Percentiles rank a stretch among this genome's conserved stretches.
Conservation (phyloP, 768 basidiomycete species). For the Russula sp. region DNA sequence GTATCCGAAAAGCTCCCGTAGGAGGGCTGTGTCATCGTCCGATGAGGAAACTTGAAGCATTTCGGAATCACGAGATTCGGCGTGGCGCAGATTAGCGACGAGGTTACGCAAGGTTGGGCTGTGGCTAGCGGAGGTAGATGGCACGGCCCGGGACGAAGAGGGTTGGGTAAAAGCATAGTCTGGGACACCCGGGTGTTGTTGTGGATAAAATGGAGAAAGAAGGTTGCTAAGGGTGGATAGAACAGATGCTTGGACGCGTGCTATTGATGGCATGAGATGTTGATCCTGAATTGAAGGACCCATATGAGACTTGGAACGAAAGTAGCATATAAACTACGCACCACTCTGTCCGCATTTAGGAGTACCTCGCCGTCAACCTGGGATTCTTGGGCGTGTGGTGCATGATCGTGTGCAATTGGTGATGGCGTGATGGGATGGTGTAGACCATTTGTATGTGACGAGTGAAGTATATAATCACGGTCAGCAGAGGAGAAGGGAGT, state of each 20-base stretch:
- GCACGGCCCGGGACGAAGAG: constrained; percentile 34
- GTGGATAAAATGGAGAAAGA: constrained; percentile 43
- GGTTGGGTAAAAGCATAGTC: constrained; percentile 49
- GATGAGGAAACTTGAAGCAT: constrained; percentile 48
- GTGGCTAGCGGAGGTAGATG: constrained; percentile 35
- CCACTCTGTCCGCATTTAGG: not conserved
- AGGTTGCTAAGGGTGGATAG: constrained; percentile 70
- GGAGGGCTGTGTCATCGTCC: constrained; percentile 48
- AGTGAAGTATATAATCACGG: constrained; percentile 13
- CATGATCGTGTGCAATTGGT: not conserved
- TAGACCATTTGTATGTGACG: not conserved
- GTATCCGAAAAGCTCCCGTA: constrained; percentile 57
- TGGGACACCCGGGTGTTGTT: constrained; percentile 52
- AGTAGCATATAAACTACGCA: not conserved
- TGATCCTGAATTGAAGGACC: constrained; percentile 39
- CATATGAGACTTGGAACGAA: constrained; percentile 2
- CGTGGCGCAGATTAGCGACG: constrained; percentile 57
- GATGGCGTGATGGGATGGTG: not conserved
- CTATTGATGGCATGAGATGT: constrained; percentile 69
- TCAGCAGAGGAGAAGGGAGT: constrained; percentile 27
- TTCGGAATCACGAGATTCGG: constrained; percentile 39
- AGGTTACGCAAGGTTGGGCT: constrained; percentile 53
- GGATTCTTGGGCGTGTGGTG: not conserved
- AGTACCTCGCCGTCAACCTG: not conserved
- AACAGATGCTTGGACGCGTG: constrained; percentile 69